Evolutionary conservation across 495 filamentous ascomycete species (phyloP).

Genomic region (Articulospora tetracladia): DNA sequence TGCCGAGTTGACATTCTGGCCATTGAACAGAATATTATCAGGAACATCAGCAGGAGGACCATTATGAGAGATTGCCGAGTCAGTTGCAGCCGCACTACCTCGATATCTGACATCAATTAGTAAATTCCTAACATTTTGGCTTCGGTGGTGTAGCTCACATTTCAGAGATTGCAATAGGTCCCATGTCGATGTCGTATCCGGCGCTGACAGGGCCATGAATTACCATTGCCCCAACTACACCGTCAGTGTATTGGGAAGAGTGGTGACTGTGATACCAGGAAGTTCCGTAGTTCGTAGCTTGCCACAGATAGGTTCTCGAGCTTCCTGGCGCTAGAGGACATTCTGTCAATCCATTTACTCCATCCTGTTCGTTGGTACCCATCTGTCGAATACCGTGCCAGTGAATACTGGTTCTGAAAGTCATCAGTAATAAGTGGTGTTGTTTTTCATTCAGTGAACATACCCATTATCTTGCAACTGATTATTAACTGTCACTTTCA

Average conservation of each 20-base stretch:
- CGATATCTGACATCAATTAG: no score
- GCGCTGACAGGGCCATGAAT: constrained; percentile 25
- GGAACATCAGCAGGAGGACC: constrained; percentile 21
- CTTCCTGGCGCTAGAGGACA: constrained; percentile 38
- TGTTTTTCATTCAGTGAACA: constrained; percentile 6
- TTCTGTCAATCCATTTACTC: constrained; percentile 38
- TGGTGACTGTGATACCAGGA: constrained; percentile 61
- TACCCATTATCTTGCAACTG: constrained; percentile 35
- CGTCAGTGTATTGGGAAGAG: background rate
- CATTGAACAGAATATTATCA: background rate
- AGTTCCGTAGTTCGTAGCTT: constrained; percentile 48
- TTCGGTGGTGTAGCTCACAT: background rate
- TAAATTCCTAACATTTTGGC: no score
- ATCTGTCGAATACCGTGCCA: constrained; percentile 45
- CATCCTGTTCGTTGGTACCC: constrained; percentile 26
- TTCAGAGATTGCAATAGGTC: background rate
- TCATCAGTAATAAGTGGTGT: background rate
- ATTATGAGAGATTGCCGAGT: constrained; percentile 9
- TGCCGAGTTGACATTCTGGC: constrained; percentile 10
- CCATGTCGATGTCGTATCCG: constrained; percentile 29
- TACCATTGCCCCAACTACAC: background rate
- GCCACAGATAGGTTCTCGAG: constrained; percentile 43
- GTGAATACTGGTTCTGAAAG: constrained; percentile 31
- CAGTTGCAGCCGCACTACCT: background rate
- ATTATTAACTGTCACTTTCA: constrained; percentile 49